Evolutionary conservation across 148 eudicot genomes (phyloP), one percentile per base, ranked within the genome.

Genomic region (Selenicereus undatus): DNA sequence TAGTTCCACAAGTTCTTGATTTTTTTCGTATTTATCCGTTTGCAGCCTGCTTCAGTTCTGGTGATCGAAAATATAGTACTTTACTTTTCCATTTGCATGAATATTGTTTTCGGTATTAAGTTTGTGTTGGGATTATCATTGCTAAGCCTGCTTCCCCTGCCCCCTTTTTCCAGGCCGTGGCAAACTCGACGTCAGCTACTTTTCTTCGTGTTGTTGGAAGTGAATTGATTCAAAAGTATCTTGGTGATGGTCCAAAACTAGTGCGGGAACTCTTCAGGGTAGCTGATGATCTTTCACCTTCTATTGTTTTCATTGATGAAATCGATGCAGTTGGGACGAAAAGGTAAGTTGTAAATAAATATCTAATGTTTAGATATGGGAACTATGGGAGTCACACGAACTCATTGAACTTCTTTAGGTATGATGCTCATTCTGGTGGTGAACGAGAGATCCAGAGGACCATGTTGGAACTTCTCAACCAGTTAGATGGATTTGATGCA

Each of bases 391-490:
- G n/a, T 22, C 14, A 16, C 69, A 60, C 77, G 58, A 24, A 78
- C 35, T 75, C 35, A 56, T 50, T 2, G 5, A 18, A 83, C 36
- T 11, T 73, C 13, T 82, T 11, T 86, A 95, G 97, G 97, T 95
- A 95, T 72, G 99, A 95, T 81, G 99, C 99, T 54, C 97, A 93
- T 86, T 95, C 99, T 75, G 99, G 99, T 66, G 99, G 99, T 60
- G 99, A 95, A 75, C 98, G 99, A 84, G 99, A 95, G 86, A 93
- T 95, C 79, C 99, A 95, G 88, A 91, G 99, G 92, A 95, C 99
- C 64, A 95, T 95, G 99, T 86, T 95, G 81, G 99, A 95, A 56
- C 88, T 95, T 80, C 91, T 95, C 85, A 95, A 95, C 87, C 99
- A 95, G 86, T 83, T 95, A 30, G 99, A 95, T 88, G 97, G 99